A percentile compares a stretch with the other conserved stretches of the same genome.
These are phyloP conservation scores for Saccharomycopsis sp. DNA, from an alignment of 805 yeast genomes.

Conservation along the genomic window DNA sequence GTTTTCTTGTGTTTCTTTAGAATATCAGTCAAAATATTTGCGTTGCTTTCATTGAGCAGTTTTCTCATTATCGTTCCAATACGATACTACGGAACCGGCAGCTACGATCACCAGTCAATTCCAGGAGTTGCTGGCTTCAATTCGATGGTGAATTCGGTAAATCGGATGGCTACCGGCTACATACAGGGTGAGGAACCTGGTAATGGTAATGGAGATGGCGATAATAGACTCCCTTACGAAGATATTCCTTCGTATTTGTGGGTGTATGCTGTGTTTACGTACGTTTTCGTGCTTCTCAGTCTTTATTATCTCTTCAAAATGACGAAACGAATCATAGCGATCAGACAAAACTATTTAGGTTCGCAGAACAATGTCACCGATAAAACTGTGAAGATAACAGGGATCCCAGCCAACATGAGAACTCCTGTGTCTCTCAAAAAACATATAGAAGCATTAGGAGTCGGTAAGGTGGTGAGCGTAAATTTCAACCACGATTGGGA, in stretches of 20 bases:
- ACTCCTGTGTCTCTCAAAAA: conserved; percentile 37
- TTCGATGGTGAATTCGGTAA: background rate
- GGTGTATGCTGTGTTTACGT: conserved; percentile 51
- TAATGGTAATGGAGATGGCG: background rate
- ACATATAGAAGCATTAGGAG: conserved; percentile 49
- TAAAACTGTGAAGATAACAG: conserved; percentile 48
- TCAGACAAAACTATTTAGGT: conserved; percentile 52
- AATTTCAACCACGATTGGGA: conserved; percentile 20
- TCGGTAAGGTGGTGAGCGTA: conserved; percentile 48
- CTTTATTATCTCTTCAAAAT: conserved; percentile 39
- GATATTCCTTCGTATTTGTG: conserved; percentile 39
- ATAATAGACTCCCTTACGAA: conserved; percentile 9
- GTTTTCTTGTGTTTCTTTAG: conserved; percentile 88
- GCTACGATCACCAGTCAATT: conserved; percentile 30
- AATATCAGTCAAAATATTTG: conserved; percentile 59
- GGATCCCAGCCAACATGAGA: conserved; percentile 43
- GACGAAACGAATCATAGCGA: conserved; percentile 43
- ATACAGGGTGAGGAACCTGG: background rate
- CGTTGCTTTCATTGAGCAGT: conserved; percentile 40
- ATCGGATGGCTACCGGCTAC: background rate
- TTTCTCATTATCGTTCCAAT: conserved; percentile 45
- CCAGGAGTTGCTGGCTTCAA: background rate
- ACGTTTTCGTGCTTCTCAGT: conserved; percentile 43
- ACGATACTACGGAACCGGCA: conserved; percentile 45
- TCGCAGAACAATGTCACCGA: conserved; percentile 55